These are phyloP conservation scores for Closterium sp. DNA, from an alignment of 139 green algal genomes.

Conservation along the genomic window DNA sequence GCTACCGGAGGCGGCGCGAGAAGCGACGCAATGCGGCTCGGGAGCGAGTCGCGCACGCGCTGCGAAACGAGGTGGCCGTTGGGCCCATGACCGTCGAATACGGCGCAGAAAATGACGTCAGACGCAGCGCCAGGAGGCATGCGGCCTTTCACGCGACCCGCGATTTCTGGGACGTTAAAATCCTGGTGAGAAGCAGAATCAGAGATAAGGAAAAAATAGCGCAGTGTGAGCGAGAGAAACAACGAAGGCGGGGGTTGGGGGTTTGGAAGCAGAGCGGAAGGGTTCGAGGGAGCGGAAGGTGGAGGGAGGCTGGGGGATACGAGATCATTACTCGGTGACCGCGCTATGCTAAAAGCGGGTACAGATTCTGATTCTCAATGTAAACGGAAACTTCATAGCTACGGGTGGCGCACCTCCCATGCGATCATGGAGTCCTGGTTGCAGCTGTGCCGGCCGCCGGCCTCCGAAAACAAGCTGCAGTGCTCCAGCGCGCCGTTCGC, in stretches of 20 bases:
- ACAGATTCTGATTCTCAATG: no score
- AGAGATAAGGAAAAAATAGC: not conserved
- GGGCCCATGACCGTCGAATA: conserved; percentile 38
- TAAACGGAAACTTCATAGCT: no score
- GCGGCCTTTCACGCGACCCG: not conserved
- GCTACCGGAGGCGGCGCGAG: not conserved
- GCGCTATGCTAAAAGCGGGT: not conserved
- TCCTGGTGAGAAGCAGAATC: not conserved
- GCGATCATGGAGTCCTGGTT: conserved; percentile 41
- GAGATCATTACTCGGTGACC: not conserved
- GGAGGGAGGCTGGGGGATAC: no score
- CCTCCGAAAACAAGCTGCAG: not conserved
- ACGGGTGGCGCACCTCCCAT: conserved; percentile 11
- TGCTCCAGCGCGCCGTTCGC: not conserved
- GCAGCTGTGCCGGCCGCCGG: conserved; percentile 20
- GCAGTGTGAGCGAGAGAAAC: no score
- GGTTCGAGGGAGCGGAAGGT: no score
- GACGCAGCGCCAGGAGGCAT: not conserved
- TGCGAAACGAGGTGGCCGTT: conserved; percentile 27
- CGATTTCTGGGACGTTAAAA: not conserved
- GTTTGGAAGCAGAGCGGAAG: no score
- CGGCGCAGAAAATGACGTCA: not conserved
- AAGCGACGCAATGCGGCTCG: not conserved
- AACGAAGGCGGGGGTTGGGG: no score
- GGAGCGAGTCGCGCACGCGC: conserved; percentile 38